Conservation (phyloP, 1,284 basidiomycete genomes). For the Malassezia equina region DNA sequence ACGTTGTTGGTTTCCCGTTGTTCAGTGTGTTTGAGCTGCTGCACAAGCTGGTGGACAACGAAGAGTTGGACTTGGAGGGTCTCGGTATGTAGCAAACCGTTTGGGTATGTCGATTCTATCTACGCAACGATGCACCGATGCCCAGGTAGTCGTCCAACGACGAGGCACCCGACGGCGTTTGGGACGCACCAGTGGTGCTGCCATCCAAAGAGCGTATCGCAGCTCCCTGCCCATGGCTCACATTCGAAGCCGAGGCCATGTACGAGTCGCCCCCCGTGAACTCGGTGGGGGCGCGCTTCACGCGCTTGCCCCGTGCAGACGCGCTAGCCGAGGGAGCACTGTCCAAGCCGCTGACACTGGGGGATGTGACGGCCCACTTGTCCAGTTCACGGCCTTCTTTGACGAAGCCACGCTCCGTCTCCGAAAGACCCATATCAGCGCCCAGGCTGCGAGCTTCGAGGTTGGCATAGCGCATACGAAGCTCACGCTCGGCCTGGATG, state of each 20-base stretch:
- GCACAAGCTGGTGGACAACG: conserved; percentile 38
- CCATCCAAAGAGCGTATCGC: not conserved
- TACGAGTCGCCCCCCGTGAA: conserved; percentile 13
- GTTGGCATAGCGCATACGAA: conserved; percentile 64
- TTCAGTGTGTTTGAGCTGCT: conserved; percentile 26
- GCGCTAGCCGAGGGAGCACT: not conserved
- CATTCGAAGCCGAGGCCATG: not conserved
- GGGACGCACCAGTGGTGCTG: not conserved
- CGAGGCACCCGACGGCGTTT: not conserved
- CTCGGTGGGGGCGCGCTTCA: conserved; percentile 2
- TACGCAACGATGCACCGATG: conserved; percentile 3
- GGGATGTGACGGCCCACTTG: conserved; percentile 29
- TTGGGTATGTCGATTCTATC: conserved; percentile 8
- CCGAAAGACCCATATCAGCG: conserved; percentile 55
- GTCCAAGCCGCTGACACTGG: conserved; percentile 1
- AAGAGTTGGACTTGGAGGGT: conserved; percentile 37
- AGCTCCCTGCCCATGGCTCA: conserved; percentile 1
- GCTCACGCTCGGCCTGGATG: conserved; percentile 56
- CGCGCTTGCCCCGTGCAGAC: not conserved
- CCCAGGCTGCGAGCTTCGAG: conserved; percentile 72
- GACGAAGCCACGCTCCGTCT: conserved; percentile 34
- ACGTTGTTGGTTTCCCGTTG: conserved; percentile 76
- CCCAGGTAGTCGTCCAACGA: conserved; percentile 11
- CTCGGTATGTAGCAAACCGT: not conserved
- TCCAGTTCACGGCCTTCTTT: conserved; percentile 34